Percentiles rank a stretch among this genome's conserved stretches.
Evolutionary conservation across 148 eudicot species (phyloP).

Genomic region (Rhododendron ovatum): DNA sequence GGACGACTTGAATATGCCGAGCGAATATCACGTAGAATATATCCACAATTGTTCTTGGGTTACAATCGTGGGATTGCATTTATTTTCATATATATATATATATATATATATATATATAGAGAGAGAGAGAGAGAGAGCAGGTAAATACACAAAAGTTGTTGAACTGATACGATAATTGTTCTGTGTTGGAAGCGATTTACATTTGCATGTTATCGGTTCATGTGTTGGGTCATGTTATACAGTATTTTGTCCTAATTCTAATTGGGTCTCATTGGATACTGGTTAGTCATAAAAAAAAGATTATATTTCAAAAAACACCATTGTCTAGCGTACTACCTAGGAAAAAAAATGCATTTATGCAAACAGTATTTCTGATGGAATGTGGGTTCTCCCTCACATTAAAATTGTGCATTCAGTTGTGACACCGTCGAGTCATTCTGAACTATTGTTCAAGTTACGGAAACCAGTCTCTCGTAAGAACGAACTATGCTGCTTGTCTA

Average conservation of each 20-base stretch:
- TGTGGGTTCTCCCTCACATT: background rate
- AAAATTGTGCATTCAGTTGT: background rate
- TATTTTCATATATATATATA: too few species aligned
- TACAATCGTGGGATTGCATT: too few species aligned
- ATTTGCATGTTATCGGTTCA: background rate
- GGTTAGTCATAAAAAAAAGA: background rate
- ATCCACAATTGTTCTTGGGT: background rate
- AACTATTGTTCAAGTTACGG: background rate
- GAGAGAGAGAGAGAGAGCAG: too few species aligned
- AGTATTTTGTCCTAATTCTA: background rate
- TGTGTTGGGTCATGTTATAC: background rate
- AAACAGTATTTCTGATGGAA: background rate
- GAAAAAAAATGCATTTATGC: background rate
- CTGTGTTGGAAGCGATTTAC: too few species aligned
- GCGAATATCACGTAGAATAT: too few species aligned
- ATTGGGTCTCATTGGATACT: background rate
- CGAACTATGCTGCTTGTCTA: background rate
- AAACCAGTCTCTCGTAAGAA: background rate
- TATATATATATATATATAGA: too few species aligned
- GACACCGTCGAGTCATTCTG: background rate
- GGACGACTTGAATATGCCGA: too few species aligned
- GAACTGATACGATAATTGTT: too few species aligned
- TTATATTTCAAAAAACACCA: background rate
- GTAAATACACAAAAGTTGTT: too few species aligned
- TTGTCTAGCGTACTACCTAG: background rate